A percentile compares a stretch with the other conserved stretches of the same genome.
phyloP scores from a whole-genome alignment of 371 early-diverging fungal genomes.

The Rhizopus stolonifer region DNA sequence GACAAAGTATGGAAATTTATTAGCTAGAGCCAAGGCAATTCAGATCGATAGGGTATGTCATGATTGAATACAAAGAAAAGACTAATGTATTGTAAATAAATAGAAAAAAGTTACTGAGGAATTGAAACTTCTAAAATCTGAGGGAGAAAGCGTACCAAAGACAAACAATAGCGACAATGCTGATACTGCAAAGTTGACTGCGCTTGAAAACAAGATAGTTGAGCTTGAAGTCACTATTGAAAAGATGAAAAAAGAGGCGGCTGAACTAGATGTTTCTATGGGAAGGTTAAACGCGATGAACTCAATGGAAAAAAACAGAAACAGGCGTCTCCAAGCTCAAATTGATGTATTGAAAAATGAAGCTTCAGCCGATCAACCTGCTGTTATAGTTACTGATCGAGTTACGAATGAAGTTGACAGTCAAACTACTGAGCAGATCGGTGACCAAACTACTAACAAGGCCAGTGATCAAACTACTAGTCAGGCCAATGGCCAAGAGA shows the following conservation, averaged over 20 bases:
- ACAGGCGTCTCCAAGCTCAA: constrained; percentile 18
- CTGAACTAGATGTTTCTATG: constrained; percentile 9
- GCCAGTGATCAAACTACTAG: no score
- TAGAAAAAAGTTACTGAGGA: neutral
- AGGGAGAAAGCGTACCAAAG: neutral
- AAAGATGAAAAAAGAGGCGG: neutral
- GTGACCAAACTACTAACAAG: no score
- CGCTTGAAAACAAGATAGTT: constrained; percentile 5
- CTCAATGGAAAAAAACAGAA: constrained; percentile 21
- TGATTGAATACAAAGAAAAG: neutral
- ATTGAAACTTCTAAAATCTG: neutral
- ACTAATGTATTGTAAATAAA: neutral
- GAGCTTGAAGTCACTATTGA: constrained; percentile 10
- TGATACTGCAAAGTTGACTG: neutral
- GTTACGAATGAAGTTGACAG: no score
- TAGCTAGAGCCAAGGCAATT: neutral
- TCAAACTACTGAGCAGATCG: no score
- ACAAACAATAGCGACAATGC: neutral
- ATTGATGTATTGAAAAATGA: constrained; percentile 4
- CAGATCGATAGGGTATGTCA: neutral
- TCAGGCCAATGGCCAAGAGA: no score
- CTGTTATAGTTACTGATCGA: neutral
- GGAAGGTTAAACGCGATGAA: constrained; percentile 18
- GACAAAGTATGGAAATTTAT: neutral
- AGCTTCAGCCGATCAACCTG: neutral